A percentile compares a stretch with the other conserved stretches of the same genome.
These are phyloP conservation scores for Gossypium australe DNA, from an alignment of 345 rosid genomes.

Conservation along the genomic window DNA sequence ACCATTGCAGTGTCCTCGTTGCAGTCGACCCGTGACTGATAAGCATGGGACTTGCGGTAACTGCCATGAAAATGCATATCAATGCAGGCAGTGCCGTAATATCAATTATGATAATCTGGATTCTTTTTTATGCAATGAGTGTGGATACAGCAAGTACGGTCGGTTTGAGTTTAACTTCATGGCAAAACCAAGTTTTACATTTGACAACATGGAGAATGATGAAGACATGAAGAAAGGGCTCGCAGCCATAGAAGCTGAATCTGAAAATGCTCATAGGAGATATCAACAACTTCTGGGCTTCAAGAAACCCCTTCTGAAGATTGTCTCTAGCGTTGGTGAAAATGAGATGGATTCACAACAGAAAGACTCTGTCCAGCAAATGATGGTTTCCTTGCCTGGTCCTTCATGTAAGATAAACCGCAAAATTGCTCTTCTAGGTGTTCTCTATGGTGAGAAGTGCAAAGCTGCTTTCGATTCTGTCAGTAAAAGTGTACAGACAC, in stretches of 20 bases:
- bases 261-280: constrained; percentile 99
- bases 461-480: constrained; percentile 99
- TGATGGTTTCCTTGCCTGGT: constrained; percentile 98
- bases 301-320: constrained; percentile 97
- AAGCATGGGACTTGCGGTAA: constrained; percentile 96
- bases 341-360: constrained; percentile 98
- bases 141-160: constrained; percentile 98
- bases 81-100: constrained; percentile 99
- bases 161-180: constrained; percentile 97
- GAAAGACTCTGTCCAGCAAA: constrained; percentile 98
- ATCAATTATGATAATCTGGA: constrained; percentile 94
- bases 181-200: constrained; percentile 97
- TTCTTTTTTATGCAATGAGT: constrained; percentile 97
- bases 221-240: constrained; percentile 98
- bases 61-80: constrained; percentile 99
- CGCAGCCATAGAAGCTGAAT: constrained; percentile 95
- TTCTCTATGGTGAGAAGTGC: constrained; percentile 96
- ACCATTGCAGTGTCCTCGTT: constrained; percentile 97
- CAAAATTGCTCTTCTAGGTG: constrained; percentile 97
- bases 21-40: constrained; percentile 93
- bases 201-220: constrained; percentile 98
- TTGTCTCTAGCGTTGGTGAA: constrained; percentile 95
- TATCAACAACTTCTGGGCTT: constrained; percentile 98
- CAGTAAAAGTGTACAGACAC: constrained; percentile 97
- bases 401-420: constrained; percentile 98